Evolutionary conservation across 2,329 filamentous ascomycete species (phyloP), one percentile per base, ranked within the genome.

Genomic region (Cryphonectria parasitica): DNA sequence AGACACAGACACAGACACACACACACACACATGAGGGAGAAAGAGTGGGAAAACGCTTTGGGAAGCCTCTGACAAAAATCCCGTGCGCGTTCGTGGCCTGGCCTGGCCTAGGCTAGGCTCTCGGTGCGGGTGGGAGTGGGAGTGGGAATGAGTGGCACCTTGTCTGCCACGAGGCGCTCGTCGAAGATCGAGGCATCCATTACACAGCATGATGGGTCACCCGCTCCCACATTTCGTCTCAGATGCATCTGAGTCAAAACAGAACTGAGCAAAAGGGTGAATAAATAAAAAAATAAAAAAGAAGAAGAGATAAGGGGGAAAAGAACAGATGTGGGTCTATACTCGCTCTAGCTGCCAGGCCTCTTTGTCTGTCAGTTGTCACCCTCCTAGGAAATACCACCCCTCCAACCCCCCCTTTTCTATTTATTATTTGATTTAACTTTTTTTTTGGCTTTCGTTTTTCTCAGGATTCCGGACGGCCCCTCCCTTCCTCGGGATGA

Each of bases 231-330:
- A 49, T 52, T 28, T 54, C 64, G 63, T 70, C 68, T 72, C 68
- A 72, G 71, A 72, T 72, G 61, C 65, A 72, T 72, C 68, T 72
- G 68, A 70, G 68, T 72, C 71, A 72, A 45, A 61, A 58, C 2
- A 43, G 11, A 22, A n/a, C 45, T 10, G 22, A 49, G 10, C 1
- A 28, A 17, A 64, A n/a, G n/a, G 2, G 7, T n/a, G 45, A 25
- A 39, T 11, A 39, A 11, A 11, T 11, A 11, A 11, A 1, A 8
- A 28, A 25, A 45, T 7, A 28, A 25, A 25, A 43, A 63, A 11
- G 11, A 25, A 15, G 0, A 25, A 19, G 22, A n/a, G n/a, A 62
- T 19, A n/a, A n/a, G 17, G 43, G 17, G 43, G 5, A 36, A 13
- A 34, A 61, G 10, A 34, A n/a, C n/a, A n/a, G n/a, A n/a, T n/a